phyloP scores from a whole-genome alignment of 2,329 filamentous ascomycete genomes.

The Pseudocercospora fuligena region DNA sequence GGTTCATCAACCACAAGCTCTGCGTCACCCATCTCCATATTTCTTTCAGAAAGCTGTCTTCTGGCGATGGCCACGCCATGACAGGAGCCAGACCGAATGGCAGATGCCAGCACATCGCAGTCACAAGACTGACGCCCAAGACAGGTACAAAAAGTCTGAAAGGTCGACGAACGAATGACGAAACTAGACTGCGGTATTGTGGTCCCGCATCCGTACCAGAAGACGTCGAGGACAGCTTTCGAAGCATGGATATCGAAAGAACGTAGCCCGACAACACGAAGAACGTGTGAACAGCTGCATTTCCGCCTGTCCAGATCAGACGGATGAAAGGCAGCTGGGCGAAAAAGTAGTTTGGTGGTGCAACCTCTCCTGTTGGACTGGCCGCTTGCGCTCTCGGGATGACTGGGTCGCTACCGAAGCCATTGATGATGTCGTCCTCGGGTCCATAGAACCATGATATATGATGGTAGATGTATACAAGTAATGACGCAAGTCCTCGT shows the following conservation, averaged over 20 bases:
- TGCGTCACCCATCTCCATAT: slow-evolving; percentile 18
- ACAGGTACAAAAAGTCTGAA: slow-evolving; percentile 29
- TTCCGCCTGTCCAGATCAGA: slow-evolving; percentile 59
- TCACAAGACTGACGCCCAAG: slow-evolving; percentile 23
- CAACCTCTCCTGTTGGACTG: neutral
- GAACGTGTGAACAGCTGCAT: slow-evolving; percentile 60
- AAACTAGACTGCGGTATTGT: slow-evolving; percentile 19
- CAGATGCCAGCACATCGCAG: slow-evolving; percentile 25
- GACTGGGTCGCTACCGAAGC: slow-evolving; percentile 20
- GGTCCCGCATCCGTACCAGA: neutral
- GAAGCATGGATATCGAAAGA: slow-evolving; percentile 37
- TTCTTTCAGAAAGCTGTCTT: slow-evolving; percentile 22
- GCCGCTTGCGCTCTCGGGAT: neutral
- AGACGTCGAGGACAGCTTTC: slow-evolving; percentile 18
- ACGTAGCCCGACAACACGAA: slow-evolving; percentile 60
- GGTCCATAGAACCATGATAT: slow-evolving; percentile 39
- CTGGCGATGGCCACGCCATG: slow-evolving; percentile 25
- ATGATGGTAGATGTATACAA: slow-evolving; percentile 68
- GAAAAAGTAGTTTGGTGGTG: slow-evolving; percentile 52
- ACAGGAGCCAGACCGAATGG: slow-evolving; percentile 29
- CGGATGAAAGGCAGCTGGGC: slow-evolving; percentile 61
- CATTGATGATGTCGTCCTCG: slow-evolving; percentile 51
- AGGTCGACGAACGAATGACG: slow-evolving; percentile 22
- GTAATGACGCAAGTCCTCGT: slow-evolving; percentile 66
- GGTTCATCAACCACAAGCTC: slow-evolving; percentile 16